phyloP scores from a whole-genome alignment of 495 filamentous ascomycete genomes.

The Darksidea phi region DNA sequence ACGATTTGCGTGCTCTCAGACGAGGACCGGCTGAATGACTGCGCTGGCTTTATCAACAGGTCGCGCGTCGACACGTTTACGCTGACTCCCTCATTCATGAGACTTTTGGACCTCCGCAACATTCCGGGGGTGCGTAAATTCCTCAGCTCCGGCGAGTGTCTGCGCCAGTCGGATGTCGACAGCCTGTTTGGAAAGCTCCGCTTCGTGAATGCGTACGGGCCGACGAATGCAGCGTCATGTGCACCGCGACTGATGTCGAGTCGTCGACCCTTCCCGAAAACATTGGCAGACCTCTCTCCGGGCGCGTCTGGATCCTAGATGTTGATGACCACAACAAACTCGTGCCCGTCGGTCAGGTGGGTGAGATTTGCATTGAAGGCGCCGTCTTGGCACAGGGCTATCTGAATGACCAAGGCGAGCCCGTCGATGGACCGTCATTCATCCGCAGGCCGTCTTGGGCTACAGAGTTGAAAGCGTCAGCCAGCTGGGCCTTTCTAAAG shows the following conservation, averaged over 20 bases:
- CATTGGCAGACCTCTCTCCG: not conserved
- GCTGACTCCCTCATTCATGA: not conserved
- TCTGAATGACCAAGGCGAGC: not conserved
- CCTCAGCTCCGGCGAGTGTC: not conserved
- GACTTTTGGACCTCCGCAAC: not conserved
- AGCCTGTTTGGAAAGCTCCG: not conserved
- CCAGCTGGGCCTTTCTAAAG: too few relatives aligned
- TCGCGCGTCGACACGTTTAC: not conserved
- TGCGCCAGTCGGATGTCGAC: not conserved
- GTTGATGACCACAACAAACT: not conserved
- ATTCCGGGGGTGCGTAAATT: not conserved
- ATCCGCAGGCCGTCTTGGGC: too few relatives aligned
- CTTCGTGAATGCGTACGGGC: not conserved
- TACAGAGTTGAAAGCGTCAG: too few relatives aligned
- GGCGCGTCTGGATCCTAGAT: not conserved
- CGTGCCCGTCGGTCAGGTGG: not conserved
- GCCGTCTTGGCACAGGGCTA: not conserved
- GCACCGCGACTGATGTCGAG: not conserved
- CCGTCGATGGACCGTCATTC: too few relatives aligned
- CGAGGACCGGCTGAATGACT: not conserved
- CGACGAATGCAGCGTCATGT: not conserved
- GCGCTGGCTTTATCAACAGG: not conserved
- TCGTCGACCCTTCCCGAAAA: too few relatives aligned
- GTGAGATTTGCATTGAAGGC: not conserved
- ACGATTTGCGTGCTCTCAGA: not conserved